Base-by-base conservation (phyloP, 2,329 filamentous ascomycete genomes). In the Hypoxylon sp. region DNA sequence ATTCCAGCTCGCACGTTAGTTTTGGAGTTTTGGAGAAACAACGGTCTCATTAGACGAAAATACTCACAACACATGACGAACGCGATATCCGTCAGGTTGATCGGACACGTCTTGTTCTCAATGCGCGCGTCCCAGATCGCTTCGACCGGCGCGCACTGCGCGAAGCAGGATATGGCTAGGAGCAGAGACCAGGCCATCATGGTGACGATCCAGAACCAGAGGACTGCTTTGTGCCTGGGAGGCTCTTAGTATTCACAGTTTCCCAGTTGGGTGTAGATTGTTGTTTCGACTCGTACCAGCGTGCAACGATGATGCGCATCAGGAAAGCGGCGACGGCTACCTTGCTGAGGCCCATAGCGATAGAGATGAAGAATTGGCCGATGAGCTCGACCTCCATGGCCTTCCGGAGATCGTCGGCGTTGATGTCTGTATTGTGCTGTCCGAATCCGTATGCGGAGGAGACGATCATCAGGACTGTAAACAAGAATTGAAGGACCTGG, bases 31-130 rank as follows among this genome's bases (percentile, higher is more conserved):
- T n/a, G n/a, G n/a, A n/a, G n/a, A n/a, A n/a, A n/a, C n/a, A n/a
- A n/a, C n/a, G n/a, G n/a, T n/a, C n/a, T n/a, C n/a, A n/a, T n/a
- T n/a, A 0, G 24, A 11, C 4, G n/a, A 8, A 22, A 1, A 1
- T 43, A 68, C 66, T 64, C 39, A 67, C 66, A 67, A 13, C 66
- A 68, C 51, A 67, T 57, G 24, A 67, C 62, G 46, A 64, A 67
- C n/a, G 64, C 60, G 17, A 68, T 50, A 3, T n/a, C 22, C 0
- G 64, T 64, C 13, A 68, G 30, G 26, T 64, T 59, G n/a, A 68
- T 30, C 1, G 57, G 30, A 19, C 66, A 68, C 19, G 28, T 39
- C 37, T 59, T 13, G 13, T 32, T 26, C 15, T 51, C 37, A 1
- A 68, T 26, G 10, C 64, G 56, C 1, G 52, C 32, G 43, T 68